Percentiles rank a stretch among this genome's conserved stretches.
These are phyloP conservation scores for Alternaria metachromatica DNA, from an alignment of 2,329 filamentous ascomycete genomes.

Conservation along the genomic window DNA sequence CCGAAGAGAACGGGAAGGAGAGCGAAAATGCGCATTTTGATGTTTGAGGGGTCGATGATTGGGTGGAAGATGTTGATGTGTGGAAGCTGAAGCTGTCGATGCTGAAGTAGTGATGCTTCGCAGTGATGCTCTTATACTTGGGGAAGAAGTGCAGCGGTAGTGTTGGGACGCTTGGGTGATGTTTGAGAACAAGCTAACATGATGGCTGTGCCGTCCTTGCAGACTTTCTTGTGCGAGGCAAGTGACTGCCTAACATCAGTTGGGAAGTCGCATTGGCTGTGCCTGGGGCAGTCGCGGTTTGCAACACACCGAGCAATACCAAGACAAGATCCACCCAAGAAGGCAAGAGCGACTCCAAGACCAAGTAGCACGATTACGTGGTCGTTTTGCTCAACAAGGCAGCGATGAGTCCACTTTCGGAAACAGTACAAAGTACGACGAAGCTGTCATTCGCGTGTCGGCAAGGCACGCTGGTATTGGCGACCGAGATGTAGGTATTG, in stretches of 20 bases:
- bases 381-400: background rate
- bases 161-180: background rate
- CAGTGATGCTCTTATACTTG: background rate
- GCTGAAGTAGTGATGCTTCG: background rate
- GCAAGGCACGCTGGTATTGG: background rate
- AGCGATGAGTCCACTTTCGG: background rate
- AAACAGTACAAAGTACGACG: background rate
- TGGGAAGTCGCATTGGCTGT: background rate
- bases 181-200: background rate
- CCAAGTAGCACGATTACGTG: background rate
- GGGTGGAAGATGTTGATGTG: background rate
- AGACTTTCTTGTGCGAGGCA: background rate
- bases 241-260: background rate
- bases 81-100: background rate
- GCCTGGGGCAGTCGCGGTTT: background rate
- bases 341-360: background rate
- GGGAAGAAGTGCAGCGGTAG: background rate
- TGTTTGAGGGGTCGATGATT: background rate
- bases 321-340: background rate
- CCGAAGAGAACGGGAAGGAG: slow-evolving; percentile 29
- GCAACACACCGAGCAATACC: background rate
- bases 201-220: background rate
- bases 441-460: slow-evolving; percentile 19
- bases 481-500: too few species aligned
- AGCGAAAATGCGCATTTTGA: slow-evolving; percentile 31